Percentiles rank a stretch among this genome's conserved stretches.
These are phyloP conservation scores for Hypomyces perniciosus DNA, from an alignment of 2,329 filamentous ascomycete species.

Conservation along the genomic window DNA sequence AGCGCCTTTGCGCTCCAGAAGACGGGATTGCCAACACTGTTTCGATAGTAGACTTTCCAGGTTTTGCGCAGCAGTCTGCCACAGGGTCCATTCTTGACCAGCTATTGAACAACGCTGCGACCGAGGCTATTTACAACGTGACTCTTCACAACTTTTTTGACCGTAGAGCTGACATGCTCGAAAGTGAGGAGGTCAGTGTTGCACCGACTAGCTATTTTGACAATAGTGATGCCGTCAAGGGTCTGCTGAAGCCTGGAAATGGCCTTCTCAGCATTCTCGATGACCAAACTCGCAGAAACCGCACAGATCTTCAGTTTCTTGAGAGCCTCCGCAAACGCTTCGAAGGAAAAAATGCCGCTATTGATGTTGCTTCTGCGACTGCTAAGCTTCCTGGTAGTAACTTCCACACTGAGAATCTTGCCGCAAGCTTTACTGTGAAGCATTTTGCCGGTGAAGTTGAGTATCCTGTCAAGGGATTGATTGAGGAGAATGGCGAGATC, in stretches of 20 bases:
- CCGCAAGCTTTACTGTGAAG: conserved; percentile 80
- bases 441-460: conserved; percentile 97
- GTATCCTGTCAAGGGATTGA: conserved; percentile 76
- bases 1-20: conserved; percentile 78
- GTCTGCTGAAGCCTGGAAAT: conserved; percentile 85
- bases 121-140: conserved; percentile 87
- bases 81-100: conserved; percentile 87
- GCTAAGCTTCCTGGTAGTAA: conserved; percentile 80
- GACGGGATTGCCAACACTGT: conserved; percentile 89
- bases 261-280: conserved; percentile 91
- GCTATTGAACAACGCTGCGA: conserved; percentile 88
- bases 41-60: conserved; percentile 92
- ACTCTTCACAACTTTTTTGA: conserved; percentile 96
- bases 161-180: conserved; percentile 83
- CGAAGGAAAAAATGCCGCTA: conserved; percentile 87
- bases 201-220: conserved; percentile 95
- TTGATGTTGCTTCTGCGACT: conserved; percentile 69
- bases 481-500: conserved; percentile 94
- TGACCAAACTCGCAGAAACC: conserved; percentile 86
- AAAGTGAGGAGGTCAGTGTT: conserved; percentile 87
- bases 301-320: conserved; percentile 81
- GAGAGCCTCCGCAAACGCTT: conserved; percentile 91
- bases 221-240: conserved; percentile 90
- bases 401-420: conserved; percentile 75
- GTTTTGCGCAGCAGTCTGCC: conserved; percentile 77